Evolutionary conservation across 2,329 filamentous ascomycete species (phyloP).

Genomic region (Mariannaea elegans): DNA sequence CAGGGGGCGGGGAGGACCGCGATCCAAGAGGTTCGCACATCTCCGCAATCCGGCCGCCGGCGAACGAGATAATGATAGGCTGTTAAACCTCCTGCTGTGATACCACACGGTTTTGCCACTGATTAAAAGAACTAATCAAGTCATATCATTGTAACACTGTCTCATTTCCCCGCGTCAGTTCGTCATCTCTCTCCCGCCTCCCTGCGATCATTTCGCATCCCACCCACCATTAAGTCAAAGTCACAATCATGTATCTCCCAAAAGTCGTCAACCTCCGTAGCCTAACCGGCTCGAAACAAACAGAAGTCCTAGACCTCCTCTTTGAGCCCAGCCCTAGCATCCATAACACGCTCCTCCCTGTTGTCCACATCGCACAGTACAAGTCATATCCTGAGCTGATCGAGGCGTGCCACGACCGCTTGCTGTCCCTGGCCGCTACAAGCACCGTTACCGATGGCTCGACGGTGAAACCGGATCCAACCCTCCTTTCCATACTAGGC

Average conservation of each 20-base stretch:
- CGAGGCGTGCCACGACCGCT: slow-evolving; percentile 68
- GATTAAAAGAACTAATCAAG: no score
- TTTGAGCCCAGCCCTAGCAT: slow-evolving; percentile 85
- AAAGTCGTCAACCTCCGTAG: slow-evolving; percentile 63
- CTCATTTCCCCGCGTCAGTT: no score
- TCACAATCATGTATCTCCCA: slow-evolving; percentile 57
- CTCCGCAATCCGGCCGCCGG: slow-evolving; percentile 35
- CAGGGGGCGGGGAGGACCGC: slow-evolving; percentile 35
- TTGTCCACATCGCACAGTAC: slow-evolving; percentile 67
- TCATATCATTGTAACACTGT: no score
- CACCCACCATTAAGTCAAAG: neutral
- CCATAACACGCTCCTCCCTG: slow-evolving; percentile 74
- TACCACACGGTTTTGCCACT: no score
- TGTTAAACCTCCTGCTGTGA: no score
- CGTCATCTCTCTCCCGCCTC: neutral
- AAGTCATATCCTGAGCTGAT: slow-evolving; percentile 76
- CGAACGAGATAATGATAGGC: neutral
- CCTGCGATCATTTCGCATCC: neutral
- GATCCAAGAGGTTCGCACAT: slow-evolving; percentile 29
- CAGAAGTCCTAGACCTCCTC: slow-evolving; percentile 74
- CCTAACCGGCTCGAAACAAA: slow-evolving; percentile 64
- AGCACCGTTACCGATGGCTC: slow-evolving; percentile 40
- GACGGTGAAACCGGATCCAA: slow-evolving; percentile 49
- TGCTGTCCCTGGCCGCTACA: slow-evolving; percentile 67
- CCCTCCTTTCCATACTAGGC: slow-evolving; percentile 76